Base-by-base conservation (phyloP, 2,329 filamentous ascomycete species). In the Leptographium galeiforme region DNA sequence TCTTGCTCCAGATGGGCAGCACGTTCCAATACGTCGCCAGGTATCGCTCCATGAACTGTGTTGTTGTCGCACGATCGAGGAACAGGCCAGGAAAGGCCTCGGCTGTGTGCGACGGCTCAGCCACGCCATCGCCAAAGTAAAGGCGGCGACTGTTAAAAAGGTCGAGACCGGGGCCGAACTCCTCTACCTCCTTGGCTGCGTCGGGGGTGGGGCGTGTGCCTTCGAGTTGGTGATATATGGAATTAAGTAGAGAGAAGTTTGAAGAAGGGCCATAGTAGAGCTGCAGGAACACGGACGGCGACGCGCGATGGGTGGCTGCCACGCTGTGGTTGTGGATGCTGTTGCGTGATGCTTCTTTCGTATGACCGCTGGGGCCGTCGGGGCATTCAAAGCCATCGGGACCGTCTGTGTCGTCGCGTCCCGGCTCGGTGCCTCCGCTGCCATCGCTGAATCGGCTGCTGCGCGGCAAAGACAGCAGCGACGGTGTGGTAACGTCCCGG, bases 251-350 rank as follows among this genome's bases (percentile, higher is more conserved):
- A 6, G 56, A 51, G 34, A 59, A 59, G 36, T 56, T 58, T 3
- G 57, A 59, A 36, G 57, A 57, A 1, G 57, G 56, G 4, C 57
- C 57, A 38, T 59, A 59, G 53, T 59, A 59, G 7, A 59, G 54
- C 50, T 59, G 56, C 43, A 59, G 30, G 14, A 57, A 53, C 10
- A 58, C 51, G 1, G 57, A 57, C 2, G 57, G 54, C 32, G 57
- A 58, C 16, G 56, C 53, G 19, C 53, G 53, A 43, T 58, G 57
- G 2, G 55, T 59, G 2, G 56, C 57, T 7, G 57, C 54, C 14
- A 59, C 56, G 39, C 56, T 56, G 43, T 52, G 47, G 44, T 54
- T 56, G 30, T 56, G 54, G 41, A 56, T 50, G 30, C 52, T 50
- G 51, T 36, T 49, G 19, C 38, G 49, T 25, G 25, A 25, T 25